phyloP scores from a whole-genome alignment of 2,329 filamentous ascomycete species.

The Trichophaea hybrida region DNA sequence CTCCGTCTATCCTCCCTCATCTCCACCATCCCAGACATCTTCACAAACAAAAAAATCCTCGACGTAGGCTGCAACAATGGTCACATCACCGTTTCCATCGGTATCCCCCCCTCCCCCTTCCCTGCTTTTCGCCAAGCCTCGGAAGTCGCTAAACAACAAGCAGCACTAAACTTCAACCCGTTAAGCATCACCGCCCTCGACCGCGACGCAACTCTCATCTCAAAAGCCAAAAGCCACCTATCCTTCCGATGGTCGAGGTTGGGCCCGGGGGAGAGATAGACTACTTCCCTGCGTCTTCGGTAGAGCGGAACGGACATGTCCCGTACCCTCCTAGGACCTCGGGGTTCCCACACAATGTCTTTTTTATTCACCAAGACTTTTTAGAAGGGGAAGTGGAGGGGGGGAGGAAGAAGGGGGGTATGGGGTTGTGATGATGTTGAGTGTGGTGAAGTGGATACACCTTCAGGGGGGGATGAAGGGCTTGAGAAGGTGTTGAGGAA shows the following conservation, averaged over 20 bases:
- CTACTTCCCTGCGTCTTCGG: conserved; percentile 20
- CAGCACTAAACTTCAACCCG: conserved; percentile 32
- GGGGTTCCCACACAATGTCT: conserved; percentile 16
- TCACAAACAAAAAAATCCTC: conserved; percentile 30
- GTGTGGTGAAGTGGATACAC: conserved; percentile 23
- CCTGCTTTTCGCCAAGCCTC: not conserved
- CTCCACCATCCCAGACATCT: conserved; percentile 29
- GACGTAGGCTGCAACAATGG: conserved; percentile 34
- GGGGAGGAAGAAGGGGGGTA: conserved; percentile 7
- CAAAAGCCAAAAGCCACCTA: conserved; percentile 30
- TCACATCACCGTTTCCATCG: conserved; percentile 31
- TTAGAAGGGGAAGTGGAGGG: not conserved
- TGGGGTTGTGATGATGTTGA: conserved; percentile 17
- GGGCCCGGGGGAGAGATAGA: conserved; percentile 3
- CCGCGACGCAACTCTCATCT: conserved; percentile 31
- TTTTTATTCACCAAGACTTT: conserved; percentile 1
- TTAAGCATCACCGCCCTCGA: conserved; percentile 32
- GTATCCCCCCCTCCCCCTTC: conserved; percentile 25
- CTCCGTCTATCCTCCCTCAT: conserved; percentile 30
- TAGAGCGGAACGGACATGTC: conserved; percentile 14
- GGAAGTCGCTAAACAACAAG: not conserved
- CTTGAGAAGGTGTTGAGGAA: conserved; percentile 17
- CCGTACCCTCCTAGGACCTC: conserved; percentile 5
- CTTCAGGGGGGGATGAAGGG: conserved; percentile 16
- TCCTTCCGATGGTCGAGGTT: conserved; percentile 30